These are phyloP conservation scores for Lepidium africanum DNA, from an alignment of 345 rosid species.

Conservation along the genomic window DNA sequence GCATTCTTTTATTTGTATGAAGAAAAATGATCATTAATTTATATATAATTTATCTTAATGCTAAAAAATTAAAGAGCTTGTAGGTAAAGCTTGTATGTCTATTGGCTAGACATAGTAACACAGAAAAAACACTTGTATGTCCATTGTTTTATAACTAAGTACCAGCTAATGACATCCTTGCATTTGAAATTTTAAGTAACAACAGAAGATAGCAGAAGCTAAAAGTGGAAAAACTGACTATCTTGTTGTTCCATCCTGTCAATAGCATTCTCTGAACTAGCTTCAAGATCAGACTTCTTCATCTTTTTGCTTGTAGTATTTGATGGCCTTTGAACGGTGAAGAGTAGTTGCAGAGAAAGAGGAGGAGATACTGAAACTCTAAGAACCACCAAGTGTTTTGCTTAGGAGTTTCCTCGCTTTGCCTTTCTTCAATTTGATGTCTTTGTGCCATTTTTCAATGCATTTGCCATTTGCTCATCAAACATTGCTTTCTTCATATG, in stretches of 20 bases:
- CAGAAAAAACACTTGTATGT: not conserved
- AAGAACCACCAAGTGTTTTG: constrained; percentile 39
- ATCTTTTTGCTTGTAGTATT: constrained; percentile 27
- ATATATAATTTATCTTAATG: too few relatives aligned
- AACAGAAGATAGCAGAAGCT: not conserved
- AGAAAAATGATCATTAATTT: too few relatives aligned
- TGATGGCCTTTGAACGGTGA: constrained; percentile 60
- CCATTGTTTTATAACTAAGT: not conserved
- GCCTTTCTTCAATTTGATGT: constrained; percentile 53
- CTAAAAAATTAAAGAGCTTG: too few relatives aligned
- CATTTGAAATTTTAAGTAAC: not conserved
- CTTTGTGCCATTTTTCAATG: constrained; percentile 89
- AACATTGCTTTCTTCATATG: constrained; percentile 87
- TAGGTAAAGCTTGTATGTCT: too few relatives aligned
- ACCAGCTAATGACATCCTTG: not conserved
- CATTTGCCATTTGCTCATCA: constrained; percentile 86
- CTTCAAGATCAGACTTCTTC: constrained; percentile 55
- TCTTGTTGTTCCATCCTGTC: not conserved
- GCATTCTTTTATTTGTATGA: too few relatives aligned
- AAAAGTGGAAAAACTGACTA: not conserved
- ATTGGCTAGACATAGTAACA: too few relatives aligned
- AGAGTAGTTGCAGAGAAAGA: constrained; percentile 32
- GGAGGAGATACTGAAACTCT: constrained; percentile 19
- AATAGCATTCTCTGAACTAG: constrained; percentile 5
- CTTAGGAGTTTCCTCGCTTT: constrained; percentile 30